phyloP scores from a whole-genome alignment of 805 yeast species.

The Candida germanica region DNA sequence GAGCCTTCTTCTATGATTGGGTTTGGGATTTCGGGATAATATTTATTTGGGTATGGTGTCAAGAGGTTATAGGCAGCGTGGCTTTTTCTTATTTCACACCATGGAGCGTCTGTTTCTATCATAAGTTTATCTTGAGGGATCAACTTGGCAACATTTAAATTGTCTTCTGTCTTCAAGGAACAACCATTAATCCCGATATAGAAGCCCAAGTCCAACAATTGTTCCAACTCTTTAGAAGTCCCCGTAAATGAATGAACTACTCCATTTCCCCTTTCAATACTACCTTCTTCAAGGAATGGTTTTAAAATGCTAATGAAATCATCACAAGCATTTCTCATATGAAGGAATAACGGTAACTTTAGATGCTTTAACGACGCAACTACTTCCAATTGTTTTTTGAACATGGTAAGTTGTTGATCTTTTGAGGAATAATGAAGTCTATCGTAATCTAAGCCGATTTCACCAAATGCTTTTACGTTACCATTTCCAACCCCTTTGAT shows the following conservation, averaged over 20 bases:
- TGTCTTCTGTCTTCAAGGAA: slow-evolving; percentile 76
- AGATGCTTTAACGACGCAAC: slow-evolving; percentile 40
- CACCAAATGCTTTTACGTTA: slow-evolving; percentile 82
- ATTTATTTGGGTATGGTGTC: slow-evolving; percentile 52
- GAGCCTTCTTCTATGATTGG: not conserved
- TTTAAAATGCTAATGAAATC: slow-evolving; percentile 67
- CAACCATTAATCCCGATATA: slow-evolving; percentile 91
- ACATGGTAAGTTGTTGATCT: slow-evolving; percentile 64
- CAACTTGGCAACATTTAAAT: slow-evolving; percentile 56
- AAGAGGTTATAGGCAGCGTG: slow-evolving; percentile 70
- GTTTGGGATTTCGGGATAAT: slow-evolving; percentile 42
- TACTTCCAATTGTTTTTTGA: slow-evolving; percentile 69
- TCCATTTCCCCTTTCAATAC: slow-evolving; percentile 49
- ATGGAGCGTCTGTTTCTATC: slow-evolving; percentile 96
- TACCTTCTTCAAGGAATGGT: slow-evolving; percentile 55
- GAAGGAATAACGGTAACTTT: slow-evolving; percentile 78
- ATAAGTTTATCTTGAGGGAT: slow-evolving; percentile 72
- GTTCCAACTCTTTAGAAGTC: slow-evolving; percentile 55
- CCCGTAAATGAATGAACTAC: slow-evolving; percentile 97
- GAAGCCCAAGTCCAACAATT: slow-evolving; percentile 56
- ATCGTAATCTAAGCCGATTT: slow-evolving; percentile 93
- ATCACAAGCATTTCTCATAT: slow-evolving; percentile 80
- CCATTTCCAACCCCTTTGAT: slow-evolving; percentile 46
- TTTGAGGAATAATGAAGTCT: slow-evolving; percentile 72
- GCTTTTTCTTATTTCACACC: slow-evolving; percentile 91